Evolutionary conservation across 805 yeast species (phyloP).

Genomic region (Suhomyces emberorum): DNA sequence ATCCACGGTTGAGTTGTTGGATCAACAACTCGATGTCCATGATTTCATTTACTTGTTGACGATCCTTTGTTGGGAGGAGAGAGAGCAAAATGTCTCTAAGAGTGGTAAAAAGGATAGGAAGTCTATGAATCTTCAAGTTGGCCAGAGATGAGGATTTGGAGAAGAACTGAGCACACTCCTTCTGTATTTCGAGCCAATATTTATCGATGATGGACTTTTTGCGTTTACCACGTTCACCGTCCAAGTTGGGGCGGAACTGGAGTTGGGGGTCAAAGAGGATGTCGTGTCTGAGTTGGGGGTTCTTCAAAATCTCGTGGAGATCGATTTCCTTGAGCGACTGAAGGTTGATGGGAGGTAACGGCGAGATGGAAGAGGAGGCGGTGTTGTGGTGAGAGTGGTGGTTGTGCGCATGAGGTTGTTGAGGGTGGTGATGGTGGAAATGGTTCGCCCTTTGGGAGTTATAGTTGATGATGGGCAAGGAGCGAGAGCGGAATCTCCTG

Average conservation of each 20-base stretch:
- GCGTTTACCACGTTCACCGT: conserved; percentile 83
- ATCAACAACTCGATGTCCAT: conserved; percentile 72
- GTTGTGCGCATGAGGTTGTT: conserved; percentile 6
- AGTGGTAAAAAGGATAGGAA: conserved; percentile 75
- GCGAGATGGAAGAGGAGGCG: conserved; percentile 29
- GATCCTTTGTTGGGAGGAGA: conserved; percentile 75
- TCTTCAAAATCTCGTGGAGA: conserved; percentile 79
- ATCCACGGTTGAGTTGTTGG: conserved; percentile 69
- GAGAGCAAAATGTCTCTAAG: conserved; percentile 70
- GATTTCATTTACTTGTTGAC: conserved; percentile 60
- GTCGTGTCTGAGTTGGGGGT: conserved; percentile 91
- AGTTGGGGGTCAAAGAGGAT: conserved; percentile 87
- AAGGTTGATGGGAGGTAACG: conserved; percentile 78
- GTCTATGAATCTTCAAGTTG: conserved; percentile 34
- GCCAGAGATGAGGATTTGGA: conserved; percentile 13
- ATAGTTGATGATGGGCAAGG: conserved; percentile 42
- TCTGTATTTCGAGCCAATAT: conserved; percentile 77
- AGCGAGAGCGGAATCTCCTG: conserved; percentile 36
- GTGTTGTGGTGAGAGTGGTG: conserved; percentile 12
- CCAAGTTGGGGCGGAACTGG: conserved; percentile 87
- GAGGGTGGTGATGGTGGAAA: conserved; percentile 15
- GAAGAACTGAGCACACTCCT: conserved; percentile 55
- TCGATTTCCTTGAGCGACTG: conserved; percentile 84
- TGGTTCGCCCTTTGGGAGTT: conserved; percentile 16
- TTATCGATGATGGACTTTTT: conserved; percentile 73